Base-by-base conservation (phyloP, 2,329 filamentous ascomycete genomes). In the Iodosphaeria phyllophila region DNA sequence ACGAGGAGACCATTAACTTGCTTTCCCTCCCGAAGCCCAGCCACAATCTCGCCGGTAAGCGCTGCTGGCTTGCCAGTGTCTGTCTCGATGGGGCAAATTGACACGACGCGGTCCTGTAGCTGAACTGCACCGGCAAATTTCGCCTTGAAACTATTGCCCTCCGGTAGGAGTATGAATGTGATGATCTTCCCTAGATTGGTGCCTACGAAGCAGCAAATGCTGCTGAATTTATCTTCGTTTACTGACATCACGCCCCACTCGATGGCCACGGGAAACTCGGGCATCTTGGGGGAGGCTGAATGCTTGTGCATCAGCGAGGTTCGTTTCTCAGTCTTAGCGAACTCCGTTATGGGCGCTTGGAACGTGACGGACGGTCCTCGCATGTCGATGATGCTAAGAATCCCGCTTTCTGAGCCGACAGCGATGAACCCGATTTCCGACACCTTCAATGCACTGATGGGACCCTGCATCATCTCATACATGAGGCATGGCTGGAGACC, bases 361-460 rank as follows among this genome's bases (percentile, higher is more conserved):
- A 78, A 82, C 31, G 95, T 89, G 23, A 95, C 62, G 0, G 72
- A 61, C 12, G 89, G 89, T 0, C 84, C 86, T 29, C 89, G 72
- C 32, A 98, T 58, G 46, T 98, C 89, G 25, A 95, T 67, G 18
- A 98, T 65, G 6, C 68, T 75, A 18, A 98, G 49, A 33, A 70
- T 70, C 3, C 89, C 89, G 19, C 70, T 68, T 45, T 92, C 77
- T 7, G 83, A 92, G 0, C 83, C 89, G 16, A 76, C 73, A 8
- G 75, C 84, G 8, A 92, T 68, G 42, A 98, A 98, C 0, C 89
- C 89, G 8, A 95, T 73, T 45, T 92, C 80, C n/a, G 83, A 89
- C 28, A 89, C 69, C 29, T 79, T 75, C 18, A 91, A 43, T 1
- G 75, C 77, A 13, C 70, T 84, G 16, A 93, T 71, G 2, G 78